Base-by-base conservation (phyloP, 2,329 filamentous ascomycete genomes). In the Coccinonectria pachysandricola region DNA sequence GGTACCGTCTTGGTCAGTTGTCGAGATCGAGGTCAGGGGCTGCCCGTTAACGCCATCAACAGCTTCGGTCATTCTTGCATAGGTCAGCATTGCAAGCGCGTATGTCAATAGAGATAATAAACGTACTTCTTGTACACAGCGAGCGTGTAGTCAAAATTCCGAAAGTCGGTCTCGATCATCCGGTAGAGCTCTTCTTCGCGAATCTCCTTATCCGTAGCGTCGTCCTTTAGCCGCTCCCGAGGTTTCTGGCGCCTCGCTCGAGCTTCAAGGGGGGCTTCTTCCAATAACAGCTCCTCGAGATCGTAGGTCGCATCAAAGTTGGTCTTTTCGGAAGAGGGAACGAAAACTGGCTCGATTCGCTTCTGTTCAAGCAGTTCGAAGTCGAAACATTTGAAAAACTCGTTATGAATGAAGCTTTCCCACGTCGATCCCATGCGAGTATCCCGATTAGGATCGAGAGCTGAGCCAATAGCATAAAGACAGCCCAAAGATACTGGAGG, bases 291-390 rank as follows among this genome's bases (percentile, higher is more conserved):
- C 53, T 98, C 91, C 51, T 98, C 91, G 26, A 98, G 61, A 54
- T 98, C 91, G 50, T 98, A 96, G 1, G 91, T 98, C 4, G 91
- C 91, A 55, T 98, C 91, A 42, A 98, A 98, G 53, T 98, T 98
- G 4, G 91, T 96, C 68, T 98, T 98, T 24, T 96, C 91, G 30
- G 85, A 87, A 0, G 88, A 94, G 0, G 91, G 91, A 12, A 81
- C 72, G 52, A 98, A 98, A 4, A 96, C 75, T 0, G 91, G 91
- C 42, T 87, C 79, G 22, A 96, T 77, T 48, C 86, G 76, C 52
- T 95, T 96, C 37, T 75, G 67, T 51, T 94, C 84, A 18, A 98
- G 59, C 0, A 78, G 76, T 9, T 73, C 75, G 41, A 98, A 98
- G 49, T 96, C 80, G 40, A 96, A 73, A 3, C 70, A 61, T 20